These are phyloP conservation scores for Cryphonectria parasitica DNA, from an alignment of 2,329 filamentous ascomycete genomes.

Conservation along the genomic window DNA sequence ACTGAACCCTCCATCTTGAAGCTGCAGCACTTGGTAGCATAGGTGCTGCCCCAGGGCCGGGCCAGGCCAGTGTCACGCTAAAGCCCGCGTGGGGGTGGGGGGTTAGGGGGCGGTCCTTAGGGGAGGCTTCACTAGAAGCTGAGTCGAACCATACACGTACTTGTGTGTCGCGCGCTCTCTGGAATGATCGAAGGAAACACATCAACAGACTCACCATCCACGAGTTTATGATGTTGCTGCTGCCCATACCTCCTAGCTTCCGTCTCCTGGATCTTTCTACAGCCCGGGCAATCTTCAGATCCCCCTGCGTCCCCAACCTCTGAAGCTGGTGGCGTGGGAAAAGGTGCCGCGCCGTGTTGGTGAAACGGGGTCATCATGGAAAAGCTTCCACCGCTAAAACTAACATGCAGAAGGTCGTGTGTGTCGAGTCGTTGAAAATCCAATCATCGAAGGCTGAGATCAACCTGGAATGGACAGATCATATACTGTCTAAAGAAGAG, in stretches of 20 bases:
- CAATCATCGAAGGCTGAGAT: background rate
- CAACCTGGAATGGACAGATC: background rate
- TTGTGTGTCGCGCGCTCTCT: conserved; percentile 1
- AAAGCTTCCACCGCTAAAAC: background rate
- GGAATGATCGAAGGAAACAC: background rate
- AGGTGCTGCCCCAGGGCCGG: background rate
- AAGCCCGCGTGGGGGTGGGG: background rate
- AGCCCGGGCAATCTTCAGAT: conserved; percentile 19
- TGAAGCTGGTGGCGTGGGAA: conserved; percentile 26
- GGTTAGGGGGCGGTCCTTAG: background rate
- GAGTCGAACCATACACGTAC: background rate
- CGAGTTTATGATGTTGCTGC: conserved; percentile 7
- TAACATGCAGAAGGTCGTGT: background rate
- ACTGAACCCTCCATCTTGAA: background rate
- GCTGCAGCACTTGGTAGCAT: background rate
- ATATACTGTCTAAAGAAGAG: background rate
- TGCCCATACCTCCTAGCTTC: conserved; percentile 21
- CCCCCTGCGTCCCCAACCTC: conserved; percentile 12
- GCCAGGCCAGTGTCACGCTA: background rate
- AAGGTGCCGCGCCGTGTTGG: background rate
- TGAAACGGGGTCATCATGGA: conserved; percentile 12
- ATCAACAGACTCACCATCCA: conserved; percentile 3
- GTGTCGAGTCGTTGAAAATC: background rate
- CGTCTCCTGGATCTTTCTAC: conserved; percentile 21
- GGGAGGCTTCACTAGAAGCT: background rate